These are phyloP conservation scores for Calonectria crousiana DNA, from an alignment of 2,329 filamentous ascomycete genomes.

Conservation along the genomic window DNA sequence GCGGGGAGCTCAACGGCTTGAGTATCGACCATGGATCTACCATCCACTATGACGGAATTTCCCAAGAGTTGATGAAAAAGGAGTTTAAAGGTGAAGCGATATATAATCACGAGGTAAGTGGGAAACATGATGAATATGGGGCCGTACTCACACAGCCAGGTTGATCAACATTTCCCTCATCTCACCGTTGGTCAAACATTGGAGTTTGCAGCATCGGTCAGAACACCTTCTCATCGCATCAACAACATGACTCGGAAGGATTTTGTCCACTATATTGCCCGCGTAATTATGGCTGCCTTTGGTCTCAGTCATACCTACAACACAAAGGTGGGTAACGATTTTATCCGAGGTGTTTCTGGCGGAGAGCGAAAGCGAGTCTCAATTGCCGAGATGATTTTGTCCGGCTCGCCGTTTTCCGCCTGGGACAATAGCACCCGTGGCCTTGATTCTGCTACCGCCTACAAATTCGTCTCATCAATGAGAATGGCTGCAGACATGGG, in stretches of 20 bases:
- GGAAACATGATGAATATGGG: rapidly evolving
- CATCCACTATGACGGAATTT: constrained; percentile 74
- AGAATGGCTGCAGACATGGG: constrained; percentile 74
- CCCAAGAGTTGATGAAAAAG: constrained; percentile 64
- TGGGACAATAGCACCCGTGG: constrained; percentile 84
- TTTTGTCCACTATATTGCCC: constrained; percentile 71
- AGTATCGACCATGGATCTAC: constrained; percentile 61
- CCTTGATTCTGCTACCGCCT: constrained; percentile 78
- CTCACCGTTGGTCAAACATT: constrained; percentile 81
- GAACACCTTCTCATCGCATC: constrained; percentile 75
- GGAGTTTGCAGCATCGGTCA: constrained; percentile 76
- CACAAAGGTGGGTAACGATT: constrained; percentile 81
- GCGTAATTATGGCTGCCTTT: constrained; percentile 78
- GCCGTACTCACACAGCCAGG: constrained; percentile 48
- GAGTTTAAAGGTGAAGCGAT: constrained; percentile 75
- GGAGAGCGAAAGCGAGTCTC: constrained; percentile 84
- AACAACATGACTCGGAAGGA: constrained; percentile 71
- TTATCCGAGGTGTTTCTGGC: constrained; percentile 77
- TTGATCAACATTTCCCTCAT: constrained; percentile 82
- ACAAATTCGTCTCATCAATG: constrained; percentile 79
- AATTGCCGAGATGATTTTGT: constrained; percentile 82
- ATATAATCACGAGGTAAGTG: constrained; percentile 77
- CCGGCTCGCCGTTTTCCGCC: constrained; percentile 64
- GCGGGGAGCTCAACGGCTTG: constrained; percentile 70
- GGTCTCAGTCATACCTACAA: constrained; percentile 78